These are phyloP conservation scores for Leccinum imitatum DNA, from an alignment of 768 basidiomycete species.

Conservation along the genomic window DNA sequence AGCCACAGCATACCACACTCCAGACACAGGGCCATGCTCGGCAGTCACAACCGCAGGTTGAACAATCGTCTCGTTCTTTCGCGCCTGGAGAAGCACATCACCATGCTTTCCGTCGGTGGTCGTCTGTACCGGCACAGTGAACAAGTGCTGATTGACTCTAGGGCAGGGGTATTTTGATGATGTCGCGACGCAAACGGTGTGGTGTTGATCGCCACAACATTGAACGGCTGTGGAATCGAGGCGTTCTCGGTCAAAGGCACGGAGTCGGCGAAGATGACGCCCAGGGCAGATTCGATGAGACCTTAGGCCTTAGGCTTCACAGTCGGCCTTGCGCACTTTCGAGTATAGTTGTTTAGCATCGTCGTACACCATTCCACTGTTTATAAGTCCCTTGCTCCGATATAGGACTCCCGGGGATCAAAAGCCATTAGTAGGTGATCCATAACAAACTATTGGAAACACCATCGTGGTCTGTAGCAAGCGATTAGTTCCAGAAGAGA, in stretches of 20 bases:
- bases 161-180: conserved; percentile 64
- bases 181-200: conserved; percentile 77
- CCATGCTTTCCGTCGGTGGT: conserved; percentile 64
- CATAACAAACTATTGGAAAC: conserved; percentile 19
- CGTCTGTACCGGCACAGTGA: conserved; percentile 60
- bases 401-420: conserved; percentile 51
- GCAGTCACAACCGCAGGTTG: conserved; percentile 36
- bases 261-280: conserved; percentile 46
- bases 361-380: conserved; percentile 93
- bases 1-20: conserved; percentile 31
- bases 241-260: conserved; percentile 25
- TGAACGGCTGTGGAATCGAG: conserved; percentile 28
- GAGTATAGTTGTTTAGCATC: conserved; percentile 89
- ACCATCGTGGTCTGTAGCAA: conserved; percentile 75
- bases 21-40: conserved; percentile 60
- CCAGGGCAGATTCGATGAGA: conserved; percentile 76
- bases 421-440: conserved; percentile 2
- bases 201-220: conserved; percentile 74
- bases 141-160: conserved; percentile 43
- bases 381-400: conserved; percentile 27
- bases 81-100: conserved; percentile 67
- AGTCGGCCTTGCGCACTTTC: conserved; percentile 61
- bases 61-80: conserved; percentile 33
- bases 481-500: background rate
- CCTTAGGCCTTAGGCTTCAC: conserved; percentile 33